Evolutionary conservation across 2,329 filamentous ascomycete species (phyloP).

Genomic region (Thyridium curvatum): DNA sequence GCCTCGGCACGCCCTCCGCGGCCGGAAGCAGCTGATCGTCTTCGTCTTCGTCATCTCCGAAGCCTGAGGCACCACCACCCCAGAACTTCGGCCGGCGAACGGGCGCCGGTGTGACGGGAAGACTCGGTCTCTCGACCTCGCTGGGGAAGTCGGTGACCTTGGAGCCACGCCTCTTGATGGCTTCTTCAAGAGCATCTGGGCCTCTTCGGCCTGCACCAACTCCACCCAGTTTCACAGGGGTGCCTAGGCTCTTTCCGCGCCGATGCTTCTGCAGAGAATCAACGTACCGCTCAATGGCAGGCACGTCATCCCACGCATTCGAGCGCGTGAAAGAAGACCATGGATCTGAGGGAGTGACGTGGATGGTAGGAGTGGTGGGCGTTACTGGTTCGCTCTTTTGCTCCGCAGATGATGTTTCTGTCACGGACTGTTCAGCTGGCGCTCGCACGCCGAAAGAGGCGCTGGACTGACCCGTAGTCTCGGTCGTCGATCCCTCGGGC

Average conservation of each 20-base stretch:
- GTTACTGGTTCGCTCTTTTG: constrained; percentile 37
- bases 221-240: constrained; percentile 16
- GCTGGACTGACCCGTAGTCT: constrained; percentile 16
- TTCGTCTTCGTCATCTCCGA: constrained; percentile 44
- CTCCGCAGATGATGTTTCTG: constrained; percentile 27
- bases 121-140: constrained; percentile 73
- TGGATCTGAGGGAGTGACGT: constrained; percentile 44
- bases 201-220: constrained; percentile 13
- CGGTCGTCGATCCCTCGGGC: constrained; percentile 18
- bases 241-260: constrained; percentile 22
- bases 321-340: constrained; percentile 70
- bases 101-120: constrained; percentile 86
- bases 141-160: constrained; percentile 84
- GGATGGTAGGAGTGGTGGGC: constrained; percentile 41
- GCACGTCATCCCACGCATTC: constrained; percentile 92
- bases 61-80: constrained; percentile 39
- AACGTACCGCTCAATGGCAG: constrained; percentile 83
- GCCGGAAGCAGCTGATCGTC: constrained; percentile 56
- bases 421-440: constrained; percentile 24
- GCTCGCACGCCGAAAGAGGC: constrained; percentile 11
- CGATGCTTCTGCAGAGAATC: constrained; percentile 63
- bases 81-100: constrained; percentile 64
- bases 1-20: constrained; percentile 78
- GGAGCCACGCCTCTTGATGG: constrained; percentile 35
- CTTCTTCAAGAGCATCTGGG: constrained; percentile 3